Conservation (phyloP, 169 alveolate species). For the Plasmodium fragile region DNA sequence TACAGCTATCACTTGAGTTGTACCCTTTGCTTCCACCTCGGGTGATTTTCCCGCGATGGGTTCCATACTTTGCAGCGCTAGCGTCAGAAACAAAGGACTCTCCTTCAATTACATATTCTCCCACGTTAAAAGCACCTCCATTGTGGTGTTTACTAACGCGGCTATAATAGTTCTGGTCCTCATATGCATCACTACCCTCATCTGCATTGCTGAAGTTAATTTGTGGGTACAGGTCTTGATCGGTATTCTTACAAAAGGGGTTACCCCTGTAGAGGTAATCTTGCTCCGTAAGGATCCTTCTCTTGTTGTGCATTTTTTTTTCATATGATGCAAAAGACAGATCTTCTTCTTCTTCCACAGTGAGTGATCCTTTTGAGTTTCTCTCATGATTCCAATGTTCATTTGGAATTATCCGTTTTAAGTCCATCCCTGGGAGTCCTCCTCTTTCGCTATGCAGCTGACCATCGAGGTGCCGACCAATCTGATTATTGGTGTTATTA, state of each 20-base stretch:
- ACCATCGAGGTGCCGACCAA: background rate
- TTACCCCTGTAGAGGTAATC: background rate
- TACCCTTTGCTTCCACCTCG: background rate
- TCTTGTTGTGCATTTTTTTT: background rate
- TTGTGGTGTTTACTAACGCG: background rate
- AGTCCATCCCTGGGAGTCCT: background rate
- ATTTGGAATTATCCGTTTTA: background rate
- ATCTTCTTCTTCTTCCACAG: background rate
- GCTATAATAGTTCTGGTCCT: background rate
- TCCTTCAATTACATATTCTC: background rate
- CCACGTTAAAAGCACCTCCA: background rate
- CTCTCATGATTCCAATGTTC: background rate
- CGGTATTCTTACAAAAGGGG: background rate
- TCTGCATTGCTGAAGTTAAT: background rate
- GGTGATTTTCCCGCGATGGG: background rate
- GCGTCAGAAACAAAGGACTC: background rate
- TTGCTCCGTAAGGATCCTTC: background rate
- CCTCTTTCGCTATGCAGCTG: background rate
- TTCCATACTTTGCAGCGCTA: background rate
- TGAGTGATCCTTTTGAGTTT: background rate
- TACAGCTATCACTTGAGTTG: background rate
- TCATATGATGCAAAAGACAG: background rate
- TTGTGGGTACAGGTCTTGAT: background rate
- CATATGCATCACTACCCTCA: background rate
- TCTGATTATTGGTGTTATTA: slow-evolving; percentile 27